Evolutionary conservation across 352 stramenopile species (phyloP), one percentile per base, ranked within the genome.

Genomic region (Phytopythium mirpurense): DNA sequence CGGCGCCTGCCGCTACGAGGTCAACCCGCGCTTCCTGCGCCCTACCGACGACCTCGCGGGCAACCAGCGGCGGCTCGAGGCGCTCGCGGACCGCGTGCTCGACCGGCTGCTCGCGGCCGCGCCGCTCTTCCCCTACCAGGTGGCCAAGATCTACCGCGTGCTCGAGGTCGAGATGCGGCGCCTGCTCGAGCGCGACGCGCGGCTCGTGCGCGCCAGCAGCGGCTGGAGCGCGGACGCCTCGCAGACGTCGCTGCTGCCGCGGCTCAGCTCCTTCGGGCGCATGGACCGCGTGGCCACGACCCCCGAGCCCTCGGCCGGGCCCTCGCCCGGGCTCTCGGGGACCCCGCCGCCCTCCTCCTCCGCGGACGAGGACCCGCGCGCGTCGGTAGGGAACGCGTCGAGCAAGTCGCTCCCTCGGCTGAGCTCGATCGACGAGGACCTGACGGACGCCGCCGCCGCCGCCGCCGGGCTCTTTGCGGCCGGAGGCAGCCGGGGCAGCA

Each of bases 91-190:
- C 41, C 62, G 67, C 31, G 65, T 85, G 5, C 48, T 91, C 7
- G 68, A 77, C 36, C 45, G 48, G 4, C 72, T 91, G 23, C 83
- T 82, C 38, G 62, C 55, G 37, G 60, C 78, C 14, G 63, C 68
- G 26, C 49, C 64, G 24, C 60, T 86, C 1, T 91, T 89, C 51
- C 80, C 80, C 18, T 88, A 88, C 51, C 78, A 88, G 51, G 67
- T 91, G 35, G 80, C 80, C 56, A 86, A 86, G 62, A 77, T 91
- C 61, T 91, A 91, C 43, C 70, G 73, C 32, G 69, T 88, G 5
- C 49, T 91, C 43, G 78, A 91, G 50, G 36, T 70, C 11, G 75
- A 91, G 57, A 91, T 91, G 80, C 53, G 79, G 46, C 67, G 78
- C n/a, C 58, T 91, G 23, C 65, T 91, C 29, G 75, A 89, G 50